Base-by-base conservation (phyloP, 352 stramenopile species). In the Pythium insidiosum region DNA sequence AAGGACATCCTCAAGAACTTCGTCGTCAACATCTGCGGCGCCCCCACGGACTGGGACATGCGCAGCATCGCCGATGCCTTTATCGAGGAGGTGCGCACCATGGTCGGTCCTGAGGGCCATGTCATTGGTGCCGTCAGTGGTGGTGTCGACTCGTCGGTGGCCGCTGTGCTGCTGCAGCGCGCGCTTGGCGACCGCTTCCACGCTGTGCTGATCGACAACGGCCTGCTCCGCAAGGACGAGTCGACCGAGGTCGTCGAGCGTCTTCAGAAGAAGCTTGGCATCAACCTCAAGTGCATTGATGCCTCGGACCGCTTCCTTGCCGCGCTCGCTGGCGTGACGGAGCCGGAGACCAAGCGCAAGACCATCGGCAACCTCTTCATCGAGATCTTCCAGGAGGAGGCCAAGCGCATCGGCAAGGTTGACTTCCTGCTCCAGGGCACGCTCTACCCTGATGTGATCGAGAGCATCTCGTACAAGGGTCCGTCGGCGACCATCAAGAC, bases 141-240 rank as follows among this genome's bases (percentile, higher is more conserved):
- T 21, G 97, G 97, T 15, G 97, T 99, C 15, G 97, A 99, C 79
- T 98, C 92, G 19, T 99, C 96, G 11, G 96, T 99, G 5, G 96
- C 96, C 13, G 96, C 96, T 33, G 94, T 98, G 44, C 71, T 99
- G 22, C 84, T 99, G 53, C 96, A 98, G 50, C 77, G 85, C 39
- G 97, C 96, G 35, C 97, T 99, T 29, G 94, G 94, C 28, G 82
- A 98, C 70, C 79, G 95, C 31, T 99, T 99, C 68, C 96, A 99
- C 76, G 96, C 96, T n/a, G 89, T 99, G 28, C 71, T 99, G 36
- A 98, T 99, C n/a, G 97, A 99, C 79, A 99, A 99, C 64, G 97
- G 96, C 0, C 95, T 97, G 33, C 66, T 99, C 40, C 82, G 97
- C 35, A 83, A 97, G 65, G 87, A 98, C 62, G 97, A 99, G 68